Percentiles rank a stretch among this genome's conserved stretches.
Evolutionary conservation across 2,329 filamentous ascomycete species (phyloP).

Genomic region (Cryphonectria nitschkei): DNA sequence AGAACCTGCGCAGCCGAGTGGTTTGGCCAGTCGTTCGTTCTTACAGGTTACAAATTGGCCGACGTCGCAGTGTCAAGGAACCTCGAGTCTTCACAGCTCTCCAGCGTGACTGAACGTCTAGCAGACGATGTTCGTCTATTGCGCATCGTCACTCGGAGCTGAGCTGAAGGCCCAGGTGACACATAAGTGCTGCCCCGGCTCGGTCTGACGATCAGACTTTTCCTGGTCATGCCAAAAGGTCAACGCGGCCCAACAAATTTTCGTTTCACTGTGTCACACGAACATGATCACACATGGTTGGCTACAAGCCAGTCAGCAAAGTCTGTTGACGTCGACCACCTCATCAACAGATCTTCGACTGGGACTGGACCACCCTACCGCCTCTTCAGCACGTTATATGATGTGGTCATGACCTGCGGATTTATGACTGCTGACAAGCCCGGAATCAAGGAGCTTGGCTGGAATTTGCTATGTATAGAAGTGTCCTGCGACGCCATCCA

Average conservation of each 20-base stretch:
- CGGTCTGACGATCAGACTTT: not conserved
- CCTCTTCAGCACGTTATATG: not conserved
- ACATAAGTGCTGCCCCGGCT: not conserved
- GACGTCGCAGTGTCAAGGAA: not conserved
- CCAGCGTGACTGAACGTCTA: not conserved
- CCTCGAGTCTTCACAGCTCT: not conserved
- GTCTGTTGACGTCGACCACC: constrained; percentile 11
- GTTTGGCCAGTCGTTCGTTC: not conserved
- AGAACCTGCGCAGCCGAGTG: too few species aligned
- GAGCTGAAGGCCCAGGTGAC: not conserved
- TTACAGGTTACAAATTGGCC: not conserved
- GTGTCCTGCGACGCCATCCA: constrained; percentile 24
- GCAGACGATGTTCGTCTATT: not conserved
- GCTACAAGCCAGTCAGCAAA: constrained; percentile 24
- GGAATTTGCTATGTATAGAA: not conserved
- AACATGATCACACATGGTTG: constrained; percentile 2
- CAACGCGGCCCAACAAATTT: constrained; percentile 15
- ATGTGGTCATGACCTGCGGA: not conserved
- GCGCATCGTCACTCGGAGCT: not conserved
- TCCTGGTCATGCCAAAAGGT: not conserved
- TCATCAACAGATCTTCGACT: constrained; percentile 7
- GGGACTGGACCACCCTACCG: not conserved
- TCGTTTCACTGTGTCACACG: constrained; percentile 16
- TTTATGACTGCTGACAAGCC: not conserved
- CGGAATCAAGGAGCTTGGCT: not conserved